These are phyloP conservation scores for Biscogniauxia mediterranea DNA, from an alignment of 2,329 filamentous ascomycete genomes.

Conservation along the genomic window DNA sequence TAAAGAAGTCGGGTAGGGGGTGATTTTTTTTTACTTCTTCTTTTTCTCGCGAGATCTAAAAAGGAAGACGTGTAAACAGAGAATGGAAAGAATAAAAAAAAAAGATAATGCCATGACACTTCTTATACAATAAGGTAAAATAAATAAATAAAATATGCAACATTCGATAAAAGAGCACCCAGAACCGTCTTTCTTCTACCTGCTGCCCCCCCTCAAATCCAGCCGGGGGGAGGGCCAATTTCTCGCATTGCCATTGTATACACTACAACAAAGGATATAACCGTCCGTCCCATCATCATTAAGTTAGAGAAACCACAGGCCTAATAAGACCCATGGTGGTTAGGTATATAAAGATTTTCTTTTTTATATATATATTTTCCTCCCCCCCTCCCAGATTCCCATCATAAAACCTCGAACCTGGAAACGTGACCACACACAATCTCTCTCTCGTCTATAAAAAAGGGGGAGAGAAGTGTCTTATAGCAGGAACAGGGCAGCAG, in stretches of 20 bases:
- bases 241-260: no score
- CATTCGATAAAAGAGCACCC: not conserved
- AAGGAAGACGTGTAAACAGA: no score
- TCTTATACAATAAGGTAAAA: conserved; percentile 1
- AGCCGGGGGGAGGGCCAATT: no score
- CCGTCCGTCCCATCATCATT: not conserved
- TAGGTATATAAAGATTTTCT: not conserved
- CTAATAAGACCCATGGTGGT: not conserved
- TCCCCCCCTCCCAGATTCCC: no score
- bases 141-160: not conserved
- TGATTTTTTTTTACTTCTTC: not conserved
- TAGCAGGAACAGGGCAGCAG: conserved; percentile 41
- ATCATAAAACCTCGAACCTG: no score
- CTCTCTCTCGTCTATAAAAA: no score
- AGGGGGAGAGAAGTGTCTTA: conserved; percentile 8
- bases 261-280: no score
- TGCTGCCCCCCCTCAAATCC: no score
- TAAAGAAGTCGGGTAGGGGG: not conserved
- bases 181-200: not conserved
- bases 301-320: not conserved
- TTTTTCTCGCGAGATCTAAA: not conserved
- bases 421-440: no score
- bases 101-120: not conserved
- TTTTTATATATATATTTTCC: not conserved
- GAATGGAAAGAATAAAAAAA: not conserved